These are phyloP conservation scores for Macrophomina pseudophaseolina DNA, from an alignment of 2,329 filamentous ascomycete species.

Conservation along the genomic window DNA sequence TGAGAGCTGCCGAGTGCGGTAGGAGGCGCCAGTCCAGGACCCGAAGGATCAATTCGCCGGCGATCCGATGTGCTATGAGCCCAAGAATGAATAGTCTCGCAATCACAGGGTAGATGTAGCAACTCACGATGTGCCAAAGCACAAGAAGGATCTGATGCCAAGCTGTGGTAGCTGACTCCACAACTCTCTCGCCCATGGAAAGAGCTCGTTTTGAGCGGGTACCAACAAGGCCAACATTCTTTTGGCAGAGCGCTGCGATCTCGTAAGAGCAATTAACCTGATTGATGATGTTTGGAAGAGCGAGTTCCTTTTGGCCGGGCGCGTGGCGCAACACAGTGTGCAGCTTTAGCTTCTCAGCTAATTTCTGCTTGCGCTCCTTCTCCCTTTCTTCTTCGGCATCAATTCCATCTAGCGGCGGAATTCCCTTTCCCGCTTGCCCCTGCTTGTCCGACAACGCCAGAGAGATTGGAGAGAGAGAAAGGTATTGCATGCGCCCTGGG, in stretches of 20 bases:
- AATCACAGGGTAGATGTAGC: slow-evolving; percentile 79
- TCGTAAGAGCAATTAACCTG: slow-evolving; percentile 98
- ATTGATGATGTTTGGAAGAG: slow-evolving; percentile 80
- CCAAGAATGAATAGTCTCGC: slow-evolving; percentile 73
- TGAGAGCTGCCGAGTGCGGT: slow-evolving; percentile 81
- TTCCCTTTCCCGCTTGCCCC: slow-evolving; percentile 45
- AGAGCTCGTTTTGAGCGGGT: slow-evolving; percentile 80
- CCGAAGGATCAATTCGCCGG: slow-evolving; percentile 77
- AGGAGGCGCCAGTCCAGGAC: slow-evolving; percentile 84
- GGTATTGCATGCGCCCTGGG: slow-evolving; percentile 91
- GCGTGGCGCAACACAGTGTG: slow-evolving; percentile 82
- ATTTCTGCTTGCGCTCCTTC: slow-evolving; percentile 65
- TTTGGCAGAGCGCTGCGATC: slow-evolving; percentile 81
- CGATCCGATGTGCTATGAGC: slow-evolving; percentile 78
- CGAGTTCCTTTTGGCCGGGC: slow-evolving; percentile 80
- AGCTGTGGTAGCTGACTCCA: slow-evolving; percentile 87
- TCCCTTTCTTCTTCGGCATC: slow-evolving; percentile 75
- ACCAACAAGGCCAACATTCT: slow-evolving; percentile 85
- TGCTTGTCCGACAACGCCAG: slow-evolving; percentile 74
- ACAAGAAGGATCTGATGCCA: slow-evolving; percentile 74
- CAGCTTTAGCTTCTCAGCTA: slow-evolving; percentile 85
- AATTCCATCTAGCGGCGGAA: slow-evolving; percentile 57
- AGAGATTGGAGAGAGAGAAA: slow-evolving; percentile 87
- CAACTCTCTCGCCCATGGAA: slow-evolving; percentile 92
- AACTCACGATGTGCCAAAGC: slow-evolving; percentile 71